These are phyloP conservation scores for Capronia epimyces DNA, from an alignment of 2,329 filamentous ascomycete genomes.

Conservation along the genomic window DNA sequence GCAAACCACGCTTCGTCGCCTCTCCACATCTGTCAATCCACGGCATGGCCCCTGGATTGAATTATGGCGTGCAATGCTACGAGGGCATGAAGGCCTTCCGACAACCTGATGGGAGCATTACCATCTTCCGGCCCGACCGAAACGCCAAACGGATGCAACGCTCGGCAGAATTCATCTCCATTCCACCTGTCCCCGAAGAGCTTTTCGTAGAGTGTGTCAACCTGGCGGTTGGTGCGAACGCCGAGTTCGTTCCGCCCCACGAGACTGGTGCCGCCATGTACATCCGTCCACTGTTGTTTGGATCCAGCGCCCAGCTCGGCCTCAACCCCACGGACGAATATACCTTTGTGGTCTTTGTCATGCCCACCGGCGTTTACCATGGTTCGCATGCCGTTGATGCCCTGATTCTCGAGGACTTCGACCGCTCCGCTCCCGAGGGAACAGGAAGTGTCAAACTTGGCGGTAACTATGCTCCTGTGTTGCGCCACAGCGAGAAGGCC, in stretches of 20 bases:
- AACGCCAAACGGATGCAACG: constrained; percentile 82
- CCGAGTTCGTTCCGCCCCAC: constrained; percentile 84
- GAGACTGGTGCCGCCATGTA: constrained; percentile 88
- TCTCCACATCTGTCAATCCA: constrained; percentile 85
- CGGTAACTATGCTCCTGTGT: constrained; percentile 90
- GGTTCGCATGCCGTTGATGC: constrained; percentile 81
- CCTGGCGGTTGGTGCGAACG: constrained; percentile 80
- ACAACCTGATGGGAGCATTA: constrained; percentile 63
- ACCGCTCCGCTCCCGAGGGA: constrained; percentile 84
- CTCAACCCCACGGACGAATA: constrained; percentile 86
- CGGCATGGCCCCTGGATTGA: constrained; percentile 89
- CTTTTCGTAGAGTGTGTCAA: constrained; percentile 71
- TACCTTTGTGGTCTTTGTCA: constrained; percentile 80
- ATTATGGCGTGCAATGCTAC: constrained; percentile 97
- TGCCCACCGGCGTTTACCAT: constrained; percentile 91
- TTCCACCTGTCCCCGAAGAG: constrained; percentile 71
- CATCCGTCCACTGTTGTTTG: constrained; percentile 82
- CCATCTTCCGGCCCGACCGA: constrained; percentile 79
- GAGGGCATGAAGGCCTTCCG: constrained; percentile 98
- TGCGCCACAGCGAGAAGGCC: constrained; percentile 80
- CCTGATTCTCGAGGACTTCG: constrained; percentile 85
- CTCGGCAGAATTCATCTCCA: constrained; percentile 75
- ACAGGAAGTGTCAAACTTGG: constrained; percentile 90
- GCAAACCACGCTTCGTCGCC: constrained; percentile 65
- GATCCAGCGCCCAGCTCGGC: constrained; percentile 78